Conservation (phyloP, 495 filamentous ascomycete species). For the Penicillium cataractarum region DNA sequence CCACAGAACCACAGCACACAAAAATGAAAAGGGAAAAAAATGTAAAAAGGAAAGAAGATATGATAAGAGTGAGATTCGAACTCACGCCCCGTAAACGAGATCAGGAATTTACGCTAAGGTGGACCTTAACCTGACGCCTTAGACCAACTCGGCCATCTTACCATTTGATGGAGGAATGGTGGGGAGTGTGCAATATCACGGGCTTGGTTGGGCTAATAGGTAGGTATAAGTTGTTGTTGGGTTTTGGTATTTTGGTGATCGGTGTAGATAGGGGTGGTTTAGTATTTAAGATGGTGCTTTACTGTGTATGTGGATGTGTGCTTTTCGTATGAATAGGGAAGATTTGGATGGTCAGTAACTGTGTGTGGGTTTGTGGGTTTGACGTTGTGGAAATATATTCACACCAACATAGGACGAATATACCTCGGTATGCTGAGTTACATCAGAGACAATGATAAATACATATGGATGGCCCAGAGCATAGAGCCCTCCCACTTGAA, state of each 20-base stretch:
- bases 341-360: no score
- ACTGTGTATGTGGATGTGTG: no score
- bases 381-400: no score
- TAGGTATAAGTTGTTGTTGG: not conserved
- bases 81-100: constrained; percentile 38
- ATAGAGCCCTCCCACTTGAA: no score
- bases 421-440: no score
- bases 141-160: constrained; percentile 46
- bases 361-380: no score
- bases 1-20: not conserved
- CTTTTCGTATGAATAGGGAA: no score
- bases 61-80: constrained; percentile 54
- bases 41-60: constrained; percentile 23
- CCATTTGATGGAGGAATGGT: constrained; percentile 9
- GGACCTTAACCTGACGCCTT: constrained; percentile 43
- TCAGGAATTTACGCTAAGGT: constrained; percentile 31
- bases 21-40: not conserved
- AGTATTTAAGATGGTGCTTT: no score
- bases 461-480: no score
- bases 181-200: not conserved
- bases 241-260: not conserved
- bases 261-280: no score
- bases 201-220: not conserved
- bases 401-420: no score
- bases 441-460: no score